phyloP scores from a whole-genome alignment of 495 filamentous ascomycete species.

The Annulohypoxylon stygium region DNA sequence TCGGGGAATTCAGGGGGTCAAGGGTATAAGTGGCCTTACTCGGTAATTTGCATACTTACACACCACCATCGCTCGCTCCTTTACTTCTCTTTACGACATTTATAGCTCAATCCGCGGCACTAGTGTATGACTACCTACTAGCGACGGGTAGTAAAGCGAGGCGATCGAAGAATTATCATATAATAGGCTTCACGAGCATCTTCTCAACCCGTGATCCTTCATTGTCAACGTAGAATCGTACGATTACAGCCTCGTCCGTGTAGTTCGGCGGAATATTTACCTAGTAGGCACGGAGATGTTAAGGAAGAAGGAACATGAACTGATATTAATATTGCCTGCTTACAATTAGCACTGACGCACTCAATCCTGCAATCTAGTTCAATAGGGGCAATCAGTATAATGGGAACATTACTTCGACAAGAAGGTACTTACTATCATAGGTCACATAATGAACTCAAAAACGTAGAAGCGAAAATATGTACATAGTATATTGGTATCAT shows the following conservation, averaged over 20 bases:
- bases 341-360: not conserved
- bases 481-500: not conserved
- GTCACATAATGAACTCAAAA: not conserved
- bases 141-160: not conserved
- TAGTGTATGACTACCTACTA: conserved; percentile 1
- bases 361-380: not conserved
- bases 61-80: not conserved
- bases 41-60: not conserved
- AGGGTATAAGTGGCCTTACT: not conserved
- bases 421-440: not conserved
- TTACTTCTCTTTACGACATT: not conserved
- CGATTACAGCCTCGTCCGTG: not conserved
- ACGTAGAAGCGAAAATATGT: not conserved
- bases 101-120: not conserved
- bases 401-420: not conserved
- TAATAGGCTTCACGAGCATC: not conserved
- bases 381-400: not conserved
- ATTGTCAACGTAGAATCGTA: not conserved
- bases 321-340: not conserved
- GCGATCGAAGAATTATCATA: not conserved
- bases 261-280: not conserved
- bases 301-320: not conserved
- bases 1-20: conserved; percentile 10
- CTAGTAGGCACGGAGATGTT: not conserved
- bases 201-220: not conserved